Base-by-base conservation (phyloP, 2,329 filamentous ascomycete species). In the Pseudogymnoascus pannorum region DNA sequence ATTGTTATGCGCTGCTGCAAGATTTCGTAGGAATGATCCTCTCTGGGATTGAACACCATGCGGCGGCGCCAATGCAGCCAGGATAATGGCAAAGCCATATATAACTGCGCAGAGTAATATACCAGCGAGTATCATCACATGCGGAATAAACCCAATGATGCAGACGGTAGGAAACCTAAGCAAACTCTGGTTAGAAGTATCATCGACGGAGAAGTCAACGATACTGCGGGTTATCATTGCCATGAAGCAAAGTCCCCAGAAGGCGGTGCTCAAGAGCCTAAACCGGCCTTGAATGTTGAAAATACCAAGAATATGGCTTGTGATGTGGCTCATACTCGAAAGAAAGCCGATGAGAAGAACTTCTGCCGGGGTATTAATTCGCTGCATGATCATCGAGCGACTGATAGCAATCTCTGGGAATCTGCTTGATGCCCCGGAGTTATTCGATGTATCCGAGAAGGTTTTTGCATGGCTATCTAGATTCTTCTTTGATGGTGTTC, bases 171-270 rank as follows among this genome's bases (percentile, higher is more conserved):
- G 94, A 66, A 96, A 97, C 64, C 91, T 84, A 42, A 97, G 79
- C 9, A 96, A 79, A 3, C 90, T 88, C 69, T 86, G 82, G 20
- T 77, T 77, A 0, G 76, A 72, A 4, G 85, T 73, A 63, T 89
- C 84, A 31, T 87, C 83, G 14, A 85, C 69, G 5, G 83, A 84
- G 64, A 84, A 87, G 7, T 78, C 79, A 26, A 84, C 70, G 33
- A 91, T 85, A 65, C 90, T 92, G 83, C 88, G 91, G 2, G 88
- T 75, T 66, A 97, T 92, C 33, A 89, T 88, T 36, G 80, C 79
- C 89, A 97, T 96, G 72, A 96, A 97, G 68, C 89, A 91, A 29
- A 93, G 72, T 0, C 90, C 93, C 91, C 92, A 97, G 65, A 97
- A 84, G 0, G 86, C 90, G 0, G 94, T 97, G 67, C 89, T 96